phyloP scores from a whole-genome alignment of 2,329 filamentous ascomycete species.

The Fusarium scirpi region DNA sequence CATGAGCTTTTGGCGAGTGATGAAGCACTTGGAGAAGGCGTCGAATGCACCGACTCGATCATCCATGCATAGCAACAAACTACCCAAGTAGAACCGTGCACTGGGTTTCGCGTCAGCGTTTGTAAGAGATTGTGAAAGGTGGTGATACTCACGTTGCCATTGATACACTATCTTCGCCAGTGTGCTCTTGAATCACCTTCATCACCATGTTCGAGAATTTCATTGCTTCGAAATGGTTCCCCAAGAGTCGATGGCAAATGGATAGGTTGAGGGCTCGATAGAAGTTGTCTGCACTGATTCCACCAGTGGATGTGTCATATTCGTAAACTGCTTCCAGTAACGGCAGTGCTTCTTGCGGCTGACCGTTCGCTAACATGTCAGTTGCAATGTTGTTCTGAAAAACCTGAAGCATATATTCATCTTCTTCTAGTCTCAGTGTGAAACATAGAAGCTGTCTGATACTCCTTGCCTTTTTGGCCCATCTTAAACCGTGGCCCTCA shows the following conservation, averaged over 20 bases:
- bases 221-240: not conserved
- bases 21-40: too few relatives aligned
- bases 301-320: not conserved
- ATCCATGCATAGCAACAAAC: too few relatives aligned
- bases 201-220: not conserved
- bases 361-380: not conserved
- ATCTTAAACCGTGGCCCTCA: not conserved
- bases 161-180: not conserved
- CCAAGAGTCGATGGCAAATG: not conserved
- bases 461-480: not conserved
- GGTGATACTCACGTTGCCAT: not conserved
- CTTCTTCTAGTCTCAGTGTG: not conserved
- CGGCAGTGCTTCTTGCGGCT: not conserved
- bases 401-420: not conserved
- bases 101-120: too few relatives aligned
- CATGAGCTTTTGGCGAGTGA: too few relatives aligned
- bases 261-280: not conserved
- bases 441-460: not conserved
- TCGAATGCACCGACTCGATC: too few relatives aligned
- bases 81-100: too few relatives aligned
- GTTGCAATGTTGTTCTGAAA: not conserved
- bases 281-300: not conserved
- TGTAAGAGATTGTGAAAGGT: accelerated
- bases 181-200: not conserved
- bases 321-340: not conserved